Evolutionary conservation across 2,329 filamentous ascomycete species (phyloP).

Genomic region (Claviceps sp.): DNA sequence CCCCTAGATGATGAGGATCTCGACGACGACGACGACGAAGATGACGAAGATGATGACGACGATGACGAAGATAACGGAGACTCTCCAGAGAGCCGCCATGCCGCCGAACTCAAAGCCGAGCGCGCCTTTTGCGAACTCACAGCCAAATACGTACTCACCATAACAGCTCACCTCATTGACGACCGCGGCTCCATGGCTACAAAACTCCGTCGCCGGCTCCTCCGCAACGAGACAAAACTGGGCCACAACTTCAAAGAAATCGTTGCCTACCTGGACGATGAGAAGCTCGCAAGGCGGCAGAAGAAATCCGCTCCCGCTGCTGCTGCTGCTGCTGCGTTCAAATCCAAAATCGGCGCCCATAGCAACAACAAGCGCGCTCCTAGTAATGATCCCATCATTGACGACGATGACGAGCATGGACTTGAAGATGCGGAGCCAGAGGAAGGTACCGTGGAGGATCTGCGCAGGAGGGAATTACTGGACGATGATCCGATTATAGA

Average conservation of each 20-base stretch:
- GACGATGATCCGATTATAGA: conserved; percentile 32
- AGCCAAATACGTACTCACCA: conserved; percentile 69
- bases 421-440: conserved; percentile 35
- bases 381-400: conserved; percentile 32
- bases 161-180: conserved; percentile 64
- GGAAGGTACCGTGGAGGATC: conserved; percentile 45
- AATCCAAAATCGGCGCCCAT: conserved; percentile 10
- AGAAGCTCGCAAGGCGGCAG: conserved; percentile 35
- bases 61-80: conserved; percentile 42
- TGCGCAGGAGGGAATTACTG: conserved; percentile 39
- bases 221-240: conserved; percentile 66
- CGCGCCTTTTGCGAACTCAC: conserved; percentile 76
- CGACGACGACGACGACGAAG: conserved; percentile 32
- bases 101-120: conserved; percentile 62
- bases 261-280: conserved; percentile 63
- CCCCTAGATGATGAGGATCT: conserved; percentile 47
- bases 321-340: conserved; percentile 7
- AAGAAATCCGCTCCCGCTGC: conserved; percentile 23
- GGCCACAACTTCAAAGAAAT: conserved; percentile 81
- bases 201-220: conserved; percentile 55
- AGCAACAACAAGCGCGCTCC: conserved; percentile 22
- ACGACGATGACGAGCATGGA: conserved; percentile 8
- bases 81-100: conserved; percentile 43
- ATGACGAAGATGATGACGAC: conserved; percentile 34
- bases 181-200: conserved; percentile 43